A percentile compares a stretch with the other conserved stretches of the same genome.
These are phyloP conservation scores for Suhomyces yuchorum DNA, from an alignment of 1,139 yeast genomes.

Conservation along the genomic window DNA sequence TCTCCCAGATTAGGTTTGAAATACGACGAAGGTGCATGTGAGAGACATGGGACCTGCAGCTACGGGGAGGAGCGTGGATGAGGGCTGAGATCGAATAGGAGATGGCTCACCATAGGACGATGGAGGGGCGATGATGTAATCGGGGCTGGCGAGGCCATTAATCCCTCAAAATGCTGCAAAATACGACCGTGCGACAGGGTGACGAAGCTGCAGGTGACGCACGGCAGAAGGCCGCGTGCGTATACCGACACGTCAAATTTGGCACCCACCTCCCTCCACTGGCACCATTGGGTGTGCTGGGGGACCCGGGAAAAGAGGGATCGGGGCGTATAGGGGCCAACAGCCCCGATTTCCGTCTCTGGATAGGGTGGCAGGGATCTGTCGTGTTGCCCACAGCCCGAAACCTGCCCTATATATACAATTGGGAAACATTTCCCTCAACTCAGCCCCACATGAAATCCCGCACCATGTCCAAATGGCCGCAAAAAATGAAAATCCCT, in stretches of 20 bases:
- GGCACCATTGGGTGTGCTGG: neutral
- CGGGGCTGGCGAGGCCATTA: neutral
- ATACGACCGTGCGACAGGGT: neutral
- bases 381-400: neutral
- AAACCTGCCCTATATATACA: neutral
- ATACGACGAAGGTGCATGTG: neutral
- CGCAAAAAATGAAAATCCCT: constrained; percentile 9
- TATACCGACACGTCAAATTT: neutral
- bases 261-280: neutral
- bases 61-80: no score
- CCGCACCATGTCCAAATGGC: constrained; percentile 7
- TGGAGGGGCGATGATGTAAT: neutral
- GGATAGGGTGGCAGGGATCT: neutral
- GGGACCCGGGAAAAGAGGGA: neutral
- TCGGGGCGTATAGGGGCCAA: no score
- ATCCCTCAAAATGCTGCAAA: neutral
- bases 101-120: no score
- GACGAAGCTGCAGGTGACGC: no score
- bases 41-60: neutral
- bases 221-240: neutral
- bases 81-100: neutral
- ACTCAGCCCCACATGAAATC: constrained; percentile 6
- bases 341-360: no score
- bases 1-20: neutral
- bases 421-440: neutral